Base-by-base conservation (phyloP, 768 basidiomycete genomes). In the Amanita jacksonii region DNA sequence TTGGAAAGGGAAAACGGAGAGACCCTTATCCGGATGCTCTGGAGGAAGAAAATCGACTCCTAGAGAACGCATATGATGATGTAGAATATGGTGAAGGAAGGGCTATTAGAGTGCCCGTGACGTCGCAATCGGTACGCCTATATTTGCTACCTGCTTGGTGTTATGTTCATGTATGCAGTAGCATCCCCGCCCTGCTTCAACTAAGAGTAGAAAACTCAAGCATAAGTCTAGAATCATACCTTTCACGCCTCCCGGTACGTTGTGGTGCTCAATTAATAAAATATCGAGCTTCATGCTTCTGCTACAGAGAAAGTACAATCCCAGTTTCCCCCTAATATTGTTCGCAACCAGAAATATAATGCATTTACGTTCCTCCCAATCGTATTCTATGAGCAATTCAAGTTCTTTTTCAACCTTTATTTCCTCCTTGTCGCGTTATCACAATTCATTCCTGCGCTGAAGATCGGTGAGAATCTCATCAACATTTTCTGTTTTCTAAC, bases 381-480 rank as follows among this genome's bases (percentile, higher is more conserved):
- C 51, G 93, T 98, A 35, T 79, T 98, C 60, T 98, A 97, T 62
- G 93, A 98, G 61, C 94, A 98, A 61, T 99, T 98, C 82, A 98
- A 97, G 64, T 97, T 94, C 72, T 99, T 99, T 70, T 98, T 96
- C 79, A 99, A 98, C 59, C 73, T 97, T 5, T 99, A 98, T 63
- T 99, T 99, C 59, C 77, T 98, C 8, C 81, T 98, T 18, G 96
- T 99, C 28, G 96, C 96, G 0, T 71, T 98, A 6, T 91, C 87
- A 7, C 96, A 98, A 62, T 96, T 99, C 57, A 68, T 99, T 13
- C 96, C 96, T 10, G 86, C 92, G 0, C 76, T 99, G 47, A 92
- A 91, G 67, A 99, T 96, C 47, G 93, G 92, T 90, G 41, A 36
- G 77, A 67, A 24, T 19, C 10, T 38, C 9, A 19, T 15, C 28